Evolutionary conservation across 306 rosid genomes (phyloP).

Genomic region (Trifolium repens): DNA sequence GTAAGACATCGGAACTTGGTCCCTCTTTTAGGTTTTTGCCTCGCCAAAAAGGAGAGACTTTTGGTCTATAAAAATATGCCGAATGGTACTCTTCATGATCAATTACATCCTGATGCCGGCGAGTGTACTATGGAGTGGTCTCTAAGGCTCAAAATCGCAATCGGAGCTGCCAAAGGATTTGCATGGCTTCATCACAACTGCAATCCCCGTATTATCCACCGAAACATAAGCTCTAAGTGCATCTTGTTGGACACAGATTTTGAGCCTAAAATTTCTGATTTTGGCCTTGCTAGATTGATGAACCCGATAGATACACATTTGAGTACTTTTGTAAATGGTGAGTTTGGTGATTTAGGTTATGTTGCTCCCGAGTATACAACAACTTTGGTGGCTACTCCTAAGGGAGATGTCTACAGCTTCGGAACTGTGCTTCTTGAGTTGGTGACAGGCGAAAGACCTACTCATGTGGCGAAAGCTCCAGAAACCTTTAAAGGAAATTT

Average conservation of each 20-base stretch:
- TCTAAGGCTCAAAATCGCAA: slow-evolving; percentile 76
- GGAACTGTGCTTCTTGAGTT: slow-evolving; percentile 90
- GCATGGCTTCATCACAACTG: slow-evolving; percentile 97
- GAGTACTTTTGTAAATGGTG: slow-evolving; percentile 98
- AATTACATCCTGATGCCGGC: slow-evolving; percentile 59
- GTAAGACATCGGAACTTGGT: slow-evolving; percentile 77
- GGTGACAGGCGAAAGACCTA: slow-evolving; percentile 87
- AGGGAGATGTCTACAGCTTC: slow-evolving; percentile 89
- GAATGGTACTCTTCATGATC: slow-evolving; percentile 80
- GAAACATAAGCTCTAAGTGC: slow-evolving; percentile 95
- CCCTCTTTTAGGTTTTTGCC: slow-evolving; percentile 84
- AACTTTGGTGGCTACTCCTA: slow-evolving; percentile 89
- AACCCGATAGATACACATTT: slow-evolving; percentile 89
- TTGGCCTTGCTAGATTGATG: slow-evolving; percentile 97
- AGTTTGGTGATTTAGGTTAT: slow-evolving; percentile 92
- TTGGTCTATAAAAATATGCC: slow-evolving; percentile 76
- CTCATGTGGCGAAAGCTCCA: slow-evolving; percentile 69
- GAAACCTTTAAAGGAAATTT: slow-evolving; percentile 84
- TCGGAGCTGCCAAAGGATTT: slow-evolving; percentile 91
- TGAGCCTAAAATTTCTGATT: slow-evolving; percentile 90
- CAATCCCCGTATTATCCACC: slow-evolving; percentile 91
- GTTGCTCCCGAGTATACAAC: slow-evolving; percentile 92
- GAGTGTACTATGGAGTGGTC: slow-evolving; percentile 73
- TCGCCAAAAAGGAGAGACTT: slow-evolving; percentile 83
- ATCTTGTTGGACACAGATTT: slow-evolving; percentile 72